These are phyloP conservation scores for Ustilago tritici DNA, from an alignment of 1,284 basidiomycete species.

Conservation along the genomic window DNA sequence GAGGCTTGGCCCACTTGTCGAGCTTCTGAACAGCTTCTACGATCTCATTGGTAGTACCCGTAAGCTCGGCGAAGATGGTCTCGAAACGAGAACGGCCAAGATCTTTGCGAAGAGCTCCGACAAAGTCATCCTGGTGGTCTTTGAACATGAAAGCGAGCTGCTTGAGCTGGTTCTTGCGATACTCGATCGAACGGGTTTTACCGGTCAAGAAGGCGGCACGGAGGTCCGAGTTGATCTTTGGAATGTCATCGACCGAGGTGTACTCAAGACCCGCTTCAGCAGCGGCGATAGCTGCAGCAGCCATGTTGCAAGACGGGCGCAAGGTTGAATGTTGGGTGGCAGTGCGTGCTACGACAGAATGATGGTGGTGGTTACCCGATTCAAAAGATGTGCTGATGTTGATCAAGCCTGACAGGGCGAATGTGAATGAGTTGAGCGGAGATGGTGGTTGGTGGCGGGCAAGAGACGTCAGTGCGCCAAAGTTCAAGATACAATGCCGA, in stretches of 20 bases:
- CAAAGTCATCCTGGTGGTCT: constrained; percentile 74
- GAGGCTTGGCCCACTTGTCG: constrained; percentile 70
- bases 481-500: no score
- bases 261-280: constrained; percentile 52
- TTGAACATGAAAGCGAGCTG: constrained; percentile 76
- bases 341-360: no score
- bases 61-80: constrained; percentile 68
- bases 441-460: no score
- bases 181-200: constrained; percentile 74
- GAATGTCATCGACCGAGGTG: constrained; percentile 51
- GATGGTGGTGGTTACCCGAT: background rate
- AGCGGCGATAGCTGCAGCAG: constrained; percentile 40
- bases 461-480: no score
- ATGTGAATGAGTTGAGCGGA: no score
- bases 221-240: constrained; percentile 72
- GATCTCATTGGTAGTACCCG: constrained; percentile 73
- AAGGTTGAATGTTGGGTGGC: background rate
- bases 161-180: constrained; percentile 76
- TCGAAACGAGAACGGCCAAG: constrained; percentile 73
- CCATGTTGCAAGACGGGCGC: constrained; percentile 16
- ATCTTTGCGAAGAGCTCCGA: constrained; percentile 74
- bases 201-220: constrained; percentile 73
- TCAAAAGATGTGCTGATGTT: background rate
- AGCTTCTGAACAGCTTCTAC: constrained; percentile 78
- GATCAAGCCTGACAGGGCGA: no score